Evolutionary conservation across 2,329 filamentous ascomycete genomes (phyloP), one percentile per base, ranked within the genome.

Genomic region (Blastomyces parvus): DNA sequence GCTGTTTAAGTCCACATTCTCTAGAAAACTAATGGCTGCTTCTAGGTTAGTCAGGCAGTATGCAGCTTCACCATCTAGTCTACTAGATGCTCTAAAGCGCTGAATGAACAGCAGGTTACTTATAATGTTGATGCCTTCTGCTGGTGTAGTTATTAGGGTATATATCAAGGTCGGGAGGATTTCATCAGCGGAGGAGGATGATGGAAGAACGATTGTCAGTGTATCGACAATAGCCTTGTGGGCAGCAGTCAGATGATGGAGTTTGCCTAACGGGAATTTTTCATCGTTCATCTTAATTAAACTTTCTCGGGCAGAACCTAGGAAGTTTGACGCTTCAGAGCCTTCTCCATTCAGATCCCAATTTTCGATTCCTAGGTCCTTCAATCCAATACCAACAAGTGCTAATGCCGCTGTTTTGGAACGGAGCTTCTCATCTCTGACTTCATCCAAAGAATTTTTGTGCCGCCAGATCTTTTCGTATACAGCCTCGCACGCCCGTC

Each of bases 101-200:
- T 97, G 92, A 68, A 97, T 91, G 73, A 97, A 99, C 69, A 89
- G 86, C n/a, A 95, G 81, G 73, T 99, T 95, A 79, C 93, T 97
- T 71, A 96, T 91, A 62, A 92, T 88, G 74, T 92, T 90, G 58
- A 97, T 87, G 42, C 87, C 85, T 74, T 94, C 89, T 0, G 92
- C 89, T 0, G 91, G 88, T 55, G 92, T 88, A 2, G 91, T 97
- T 72, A 99, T 95, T 65, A 99, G 83, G 0, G 91, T 90, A 78
- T 96, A 99, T 66, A 99, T 99, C 66, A 99, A 83, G 75, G 96
- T 96, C 0, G 94, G 94, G 74, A 99, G 86, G 62, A 99, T 95
- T 76, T 97, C 94, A 72, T 99, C 94, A 2, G 94, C 94, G 0
- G 94, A 97, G 0, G 94, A 96, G 0, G 84, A 84, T 0, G 92